Conservation (phyloP, 495 filamentous ascomycete genomes). For the Neurospora sp. region DNA sequence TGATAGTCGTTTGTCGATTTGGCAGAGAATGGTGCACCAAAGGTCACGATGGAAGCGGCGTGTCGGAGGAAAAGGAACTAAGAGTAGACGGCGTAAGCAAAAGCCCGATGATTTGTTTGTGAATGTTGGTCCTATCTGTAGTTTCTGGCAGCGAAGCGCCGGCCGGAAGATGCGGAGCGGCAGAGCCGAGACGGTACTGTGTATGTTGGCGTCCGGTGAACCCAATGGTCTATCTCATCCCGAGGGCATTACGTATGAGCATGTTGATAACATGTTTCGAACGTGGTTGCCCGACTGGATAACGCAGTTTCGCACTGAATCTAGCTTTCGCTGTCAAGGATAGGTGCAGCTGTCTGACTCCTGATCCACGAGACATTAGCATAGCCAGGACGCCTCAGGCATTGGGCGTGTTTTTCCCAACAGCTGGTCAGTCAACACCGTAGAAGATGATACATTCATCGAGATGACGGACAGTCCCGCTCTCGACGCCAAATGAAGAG, state of each 20-base stretch:
- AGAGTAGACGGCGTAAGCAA: neutral
- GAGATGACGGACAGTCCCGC: neutral
- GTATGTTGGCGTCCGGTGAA: neutral
- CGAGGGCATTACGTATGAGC: neutral
- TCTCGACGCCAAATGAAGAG: neutral
- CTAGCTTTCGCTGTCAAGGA: neutral
- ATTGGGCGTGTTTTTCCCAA: neutral
- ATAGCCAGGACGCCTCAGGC: neutral
- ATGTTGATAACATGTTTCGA: neutral
- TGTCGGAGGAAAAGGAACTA: neutral
- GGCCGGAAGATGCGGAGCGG: neutral
- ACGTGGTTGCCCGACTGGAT: neutral
- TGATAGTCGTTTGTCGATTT: neutral
- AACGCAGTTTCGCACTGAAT: neutral
- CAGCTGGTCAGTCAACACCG: neutral
- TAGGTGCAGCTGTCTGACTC: neutral
- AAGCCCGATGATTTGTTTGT: neutral
- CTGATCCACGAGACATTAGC: neutral
- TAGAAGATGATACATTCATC: neutral
- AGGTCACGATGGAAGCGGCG: neutral
- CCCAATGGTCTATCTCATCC: neutral
- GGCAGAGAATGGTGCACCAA: neutral
- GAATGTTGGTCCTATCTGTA: neutral
- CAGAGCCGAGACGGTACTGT: neutral
- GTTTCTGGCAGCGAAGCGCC: neutral